phyloP scores from a whole-genome alignment of 1,284 basidiomycete species.

The Xanthoconium separans region DNA sequence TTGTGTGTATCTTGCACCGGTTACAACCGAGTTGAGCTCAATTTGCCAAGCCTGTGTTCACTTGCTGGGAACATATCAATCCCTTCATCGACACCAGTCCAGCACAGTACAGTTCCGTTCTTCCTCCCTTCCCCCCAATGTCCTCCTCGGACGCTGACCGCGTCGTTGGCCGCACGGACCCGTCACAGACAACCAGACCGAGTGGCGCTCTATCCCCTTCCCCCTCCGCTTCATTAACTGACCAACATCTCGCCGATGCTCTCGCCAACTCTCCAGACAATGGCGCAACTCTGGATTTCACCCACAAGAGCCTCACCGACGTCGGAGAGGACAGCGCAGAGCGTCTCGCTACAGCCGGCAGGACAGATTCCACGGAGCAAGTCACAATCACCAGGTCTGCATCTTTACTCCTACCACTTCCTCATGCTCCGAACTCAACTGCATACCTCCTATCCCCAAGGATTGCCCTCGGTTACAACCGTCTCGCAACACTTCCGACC shows the following conservation, averaged over 20 bases:
- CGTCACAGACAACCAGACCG: slow-evolving; percentile 23
- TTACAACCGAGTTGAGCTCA: slow-evolving; percentile 26
- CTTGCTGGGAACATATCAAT: slow-evolving; percentile 18
- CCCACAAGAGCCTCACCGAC: slow-evolving; percentile 73
- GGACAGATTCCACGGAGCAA: slow-evolving; percentile 49
- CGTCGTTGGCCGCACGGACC: slow-evolving; percentile 28
- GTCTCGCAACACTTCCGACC: slow-evolving; percentile 75
- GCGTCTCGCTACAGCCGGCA: slow-evolving; percentile 65
- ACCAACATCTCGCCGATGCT: slow-evolving; percentile 64
- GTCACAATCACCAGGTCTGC: slow-evolving; percentile 70
- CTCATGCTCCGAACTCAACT: slow-evolving; percentile 9
- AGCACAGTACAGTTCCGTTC: slow-evolving; percentile 10
- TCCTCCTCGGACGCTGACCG: slow-evolving; percentile 36
- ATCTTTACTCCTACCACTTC: slow-evolving; percentile 7
- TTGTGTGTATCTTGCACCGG: slow-evolving; percentile 18
- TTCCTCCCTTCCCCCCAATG: slow-evolving; percentile 28
- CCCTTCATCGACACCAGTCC: slow-evolving; percentile 11
- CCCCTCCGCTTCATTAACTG: slow-evolving; percentile 47
- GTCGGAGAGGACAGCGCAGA: slow-evolving; percentile 73
- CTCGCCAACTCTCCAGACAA: slow-evolving; percentile 68
- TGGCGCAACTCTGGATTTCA: slow-evolving; percentile 81
- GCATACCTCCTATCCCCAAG: slow-evolving; percentile 39
- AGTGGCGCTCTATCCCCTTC: slow-evolving; percentile 28
- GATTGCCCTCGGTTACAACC: slow-evolving; percentile 87
- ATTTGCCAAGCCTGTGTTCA: slow-evolving; percentile 14